phyloP scores from a whole-genome alignment of 176 grass and related monocot genomes.

The Avena insularis region DNA sequence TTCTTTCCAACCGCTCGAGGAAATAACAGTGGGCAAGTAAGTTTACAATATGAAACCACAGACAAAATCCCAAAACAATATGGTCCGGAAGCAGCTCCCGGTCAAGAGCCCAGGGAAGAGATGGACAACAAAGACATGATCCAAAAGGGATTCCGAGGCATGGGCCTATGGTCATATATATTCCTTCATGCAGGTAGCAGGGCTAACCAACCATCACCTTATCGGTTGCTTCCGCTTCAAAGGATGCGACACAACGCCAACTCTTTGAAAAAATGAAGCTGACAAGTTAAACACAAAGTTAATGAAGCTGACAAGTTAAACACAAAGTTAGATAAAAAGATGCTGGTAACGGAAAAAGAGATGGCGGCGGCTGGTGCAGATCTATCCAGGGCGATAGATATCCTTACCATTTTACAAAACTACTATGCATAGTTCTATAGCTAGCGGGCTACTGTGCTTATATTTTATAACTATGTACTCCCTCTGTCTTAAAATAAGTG shows the following conservation, averaged over 20 bases:
- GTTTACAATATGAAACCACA: too few species aligned
- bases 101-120: slow-evolving; percentile 89
- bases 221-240: slow-evolving; percentile 76
- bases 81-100: slow-evolving; percentile 55
- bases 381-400: slow-evolving; percentile 41
- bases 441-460: not conserved
- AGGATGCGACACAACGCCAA: slow-evolving; percentile 56
- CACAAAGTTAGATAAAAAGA: too few species aligned
- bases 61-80: too few species aligned
- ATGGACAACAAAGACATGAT: slow-evolving; percentile 88
- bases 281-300: too few species aligned
- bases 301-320: not conserved
- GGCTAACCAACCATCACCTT: slow-evolving; percentile 87
- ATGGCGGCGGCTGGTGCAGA: not conserved
- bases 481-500: not conserved
- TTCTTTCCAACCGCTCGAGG: too few species aligned
- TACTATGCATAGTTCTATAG: not conserved
- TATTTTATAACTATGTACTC: not conserved
- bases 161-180: slow-evolving; percentile 82
- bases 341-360: too few species aligned
- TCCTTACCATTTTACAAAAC: slow-evolving; percentile 55
- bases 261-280: not conserved
- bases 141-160: slow-evolving; percentile 74
- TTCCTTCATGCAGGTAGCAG: slow-evolving; percentile 93
- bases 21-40: too few species aligned